Conservation (phyloP, 2,329 filamentous ascomycete species). For the Neonectria faginata region DNA sequence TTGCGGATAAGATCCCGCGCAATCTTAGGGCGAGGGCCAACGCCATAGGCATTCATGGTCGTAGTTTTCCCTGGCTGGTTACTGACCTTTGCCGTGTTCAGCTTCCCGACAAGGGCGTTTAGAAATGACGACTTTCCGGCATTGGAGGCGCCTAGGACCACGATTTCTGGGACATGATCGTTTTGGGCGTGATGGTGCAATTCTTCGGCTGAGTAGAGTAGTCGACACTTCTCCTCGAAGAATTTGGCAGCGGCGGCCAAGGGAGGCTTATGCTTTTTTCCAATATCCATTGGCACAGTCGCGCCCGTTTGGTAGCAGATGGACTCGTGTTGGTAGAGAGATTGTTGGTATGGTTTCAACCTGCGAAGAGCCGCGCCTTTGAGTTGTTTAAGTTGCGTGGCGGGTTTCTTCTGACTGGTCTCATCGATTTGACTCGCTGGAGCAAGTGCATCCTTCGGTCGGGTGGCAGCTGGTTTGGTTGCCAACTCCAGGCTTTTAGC, state of each 20-base stretch:
- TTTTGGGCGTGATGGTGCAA: slow-evolving; percentile 64
- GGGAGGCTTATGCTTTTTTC: slow-evolving; percentile 40
- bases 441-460: neutral
- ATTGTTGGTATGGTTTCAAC: slow-evolving; percentile 38
- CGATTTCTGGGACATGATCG: slow-evolving; percentile 70
- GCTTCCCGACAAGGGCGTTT: slow-evolving; percentile 76
- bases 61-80: slow-evolving; percentile 64
- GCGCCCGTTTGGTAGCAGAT: slow-evolving; percentile 35
- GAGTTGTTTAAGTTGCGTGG: slow-evolving; percentile 24
- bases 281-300: slow-evolving; percentile 28
- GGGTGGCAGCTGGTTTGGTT: neutral
- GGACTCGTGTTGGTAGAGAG: slow-evolving; percentile 38
- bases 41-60: slow-evolving; percentile 67
- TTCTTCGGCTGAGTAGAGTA: slow-evolving; percentile 63
- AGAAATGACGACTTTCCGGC: slow-evolving; percentile 91
- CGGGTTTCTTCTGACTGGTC: slow-evolving; percentile 5
- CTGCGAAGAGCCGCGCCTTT: slow-evolving; percentile 28
- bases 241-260: slow-evolving; percentile 48
- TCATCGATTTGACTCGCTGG: neutral
- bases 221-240: slow-evolving; percentile 49
- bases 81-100: slow-evolving; percentile 61
- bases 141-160: slow-evolving; percentile 87
- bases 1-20: slow-evolving; percentile 44
- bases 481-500: neutral
- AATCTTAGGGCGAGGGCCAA: slow-evolving; percentile 57